Base-by-base conservation (phyloP, 2,329 filamentous ascomycete species). In the Plenodomus tracheiphilus region DNA sequence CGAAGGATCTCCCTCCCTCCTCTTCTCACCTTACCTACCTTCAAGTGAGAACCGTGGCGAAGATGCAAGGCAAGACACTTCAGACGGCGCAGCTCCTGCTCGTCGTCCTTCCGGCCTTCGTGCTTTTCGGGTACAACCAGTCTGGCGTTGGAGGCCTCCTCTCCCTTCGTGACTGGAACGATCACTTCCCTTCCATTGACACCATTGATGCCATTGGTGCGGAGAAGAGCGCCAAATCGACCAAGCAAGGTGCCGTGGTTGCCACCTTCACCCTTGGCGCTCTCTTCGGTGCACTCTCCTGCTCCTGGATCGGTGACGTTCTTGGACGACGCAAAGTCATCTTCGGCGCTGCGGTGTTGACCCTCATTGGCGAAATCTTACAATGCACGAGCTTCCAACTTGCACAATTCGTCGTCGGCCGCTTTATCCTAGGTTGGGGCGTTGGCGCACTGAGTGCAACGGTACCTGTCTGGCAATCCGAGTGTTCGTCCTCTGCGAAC, bases 41-140 rank as follows among this genome's bases (percentile, higher is more conserved):
- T 32, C 28, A 4, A 10, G 28, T 15, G 4, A 32, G 8, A 32
- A 11, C 28, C 11, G 15, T 32, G 28, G 28, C 4, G 28, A 32
- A 32, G 11, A 32, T 32, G 28, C 28, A 32, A 17, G 68, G 68
- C 51, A 63, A 62, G 43, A 49, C 62, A 8, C 61, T 71, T 19
- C 60, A 62, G 47, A 54, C 54, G 44, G 59, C 60, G 28, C 68
- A 73, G 58, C 68, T 73, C 19, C 43, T 72, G 52, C 59, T 74
- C 38, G 67, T 75, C 32, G 72, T 74, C 45, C 49, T 70, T 39
- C 73, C 73, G 6, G 63, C 73, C 16, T 79, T 79, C 50, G 73
- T 79, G 45, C 68, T 78, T 40, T 80, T 78, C 55, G 79, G 79
- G 43, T 81, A 80, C 69, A 80, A 81, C 59, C 77, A 80, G 58